Evolutionary conservation across 768 basidiomycete genomes (phyloP), one percentile per base, ranked within the genome.

Genomic region (Termitomyces sp.): DNA sequence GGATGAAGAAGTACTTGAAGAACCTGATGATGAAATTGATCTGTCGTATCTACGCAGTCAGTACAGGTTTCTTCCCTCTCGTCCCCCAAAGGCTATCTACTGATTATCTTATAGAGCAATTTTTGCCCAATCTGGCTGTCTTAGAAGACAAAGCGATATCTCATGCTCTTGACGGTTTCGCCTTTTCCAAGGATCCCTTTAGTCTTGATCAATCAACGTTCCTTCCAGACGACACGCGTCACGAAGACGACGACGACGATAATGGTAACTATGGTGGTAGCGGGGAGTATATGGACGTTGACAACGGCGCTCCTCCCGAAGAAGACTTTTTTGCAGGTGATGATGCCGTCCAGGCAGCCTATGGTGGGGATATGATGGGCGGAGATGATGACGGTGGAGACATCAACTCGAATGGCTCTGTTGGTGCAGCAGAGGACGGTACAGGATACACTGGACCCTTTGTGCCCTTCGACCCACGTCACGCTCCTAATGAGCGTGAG

Each of bases 381-480:
- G 66, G 67, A 16, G 77, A 75, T 38, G 79, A 79, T 50, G 75
- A 76, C 59, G 75, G 73, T 33, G 73, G 77, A 35, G 77, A 77
- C 38, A 74, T 72, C 18, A 71, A 72, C 33, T 77, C 75, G 0
- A 76, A 75, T 52, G 81, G 75, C 2, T 83, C 82, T 20, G 79
- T 77, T 30, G 79, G 72, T 13, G 75, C 74, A 23, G 71, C 74
- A 9, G 77, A 70, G 6, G 79, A 76, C 30, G 77, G 67, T 23
- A 79, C 76, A 30, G 74, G 72, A 5, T 68, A 70, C 3, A 72
- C 75, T 2, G 87, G 82, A 3, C 75, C 75, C 6, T 83, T 84
- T 59, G 83, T 87, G 13, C 86, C 91, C 1, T 99, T 96, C 68
- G 95, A 98, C 71, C 95, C 95, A 8, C 80, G 90, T 40, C 78